These are phyloP conservation scores for Lachancea waltii DNA, from an alignment of 805 yeast genomes.

Conservation along the genomic window DNA sequence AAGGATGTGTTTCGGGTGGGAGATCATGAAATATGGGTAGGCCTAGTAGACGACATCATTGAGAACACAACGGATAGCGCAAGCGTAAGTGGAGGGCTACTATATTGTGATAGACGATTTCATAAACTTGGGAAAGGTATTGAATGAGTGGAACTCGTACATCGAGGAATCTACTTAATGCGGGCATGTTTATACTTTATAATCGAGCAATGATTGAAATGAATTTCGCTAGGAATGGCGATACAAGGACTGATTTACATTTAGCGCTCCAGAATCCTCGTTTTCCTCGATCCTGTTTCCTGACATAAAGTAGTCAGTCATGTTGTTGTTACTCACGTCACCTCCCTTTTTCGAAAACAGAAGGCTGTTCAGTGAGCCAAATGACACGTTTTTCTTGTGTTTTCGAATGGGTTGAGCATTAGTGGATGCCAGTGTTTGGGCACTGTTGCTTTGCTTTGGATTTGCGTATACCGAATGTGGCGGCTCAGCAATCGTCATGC, in stretches of 20 bases:
- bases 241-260: constrained; percentile 28
- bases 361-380: constrained; percentile 30
- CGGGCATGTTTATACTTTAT: not conserved
- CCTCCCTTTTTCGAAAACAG: constrained; percentile 30
- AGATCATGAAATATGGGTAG: constrained; percentile 90
- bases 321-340: constrained; percentile 16
- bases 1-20: constrained; percentile 51
- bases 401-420: constrained; percentile 26
- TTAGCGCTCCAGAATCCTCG: constrained; percentile 21
- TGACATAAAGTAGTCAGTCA: constrained; percentile 23
- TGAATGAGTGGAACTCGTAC: constrained; percentile 1
- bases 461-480: constrained; percentile 5
- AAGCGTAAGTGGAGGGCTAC: constrained; percentile 50
- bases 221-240: too few relatives aligned
- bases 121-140: constrained; percentile 41
- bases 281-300: constrained; percentile 29
- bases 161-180: not conserved
- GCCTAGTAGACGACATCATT: constrained; percentile 57
- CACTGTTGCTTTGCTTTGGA: constrained; percentile 6
- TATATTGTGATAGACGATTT: constrained; percentile 59
- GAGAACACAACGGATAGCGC: constrained; percentile 24
- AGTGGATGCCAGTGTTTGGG: constrained; percentile 6
- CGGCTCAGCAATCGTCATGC: constrained; percentile 7
- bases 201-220: too few relatives aligned
- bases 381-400: constrained; percentile 32